A percentile compares a stretch with the other conserved stretches of the same genome.
Conservation (phyloP, 2,329 filamentous ascomycete species). For the Aspergillus awamori region DNA sequence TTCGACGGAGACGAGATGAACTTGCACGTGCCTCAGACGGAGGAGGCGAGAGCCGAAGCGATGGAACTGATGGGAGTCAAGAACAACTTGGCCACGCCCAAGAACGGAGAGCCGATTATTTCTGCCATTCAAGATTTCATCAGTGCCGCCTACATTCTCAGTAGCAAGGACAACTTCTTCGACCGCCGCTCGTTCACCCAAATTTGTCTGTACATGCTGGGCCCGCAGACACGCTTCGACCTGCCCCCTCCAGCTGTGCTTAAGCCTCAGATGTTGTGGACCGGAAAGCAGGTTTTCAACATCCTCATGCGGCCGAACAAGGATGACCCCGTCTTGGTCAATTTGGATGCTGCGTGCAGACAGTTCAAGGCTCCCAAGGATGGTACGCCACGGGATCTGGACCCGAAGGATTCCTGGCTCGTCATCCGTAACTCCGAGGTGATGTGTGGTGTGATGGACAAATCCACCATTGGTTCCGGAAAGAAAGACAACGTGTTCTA, state of each 20-base stretch:
- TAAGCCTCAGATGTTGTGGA: constrained; percentile 88
- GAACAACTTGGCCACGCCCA: constrained; percentile 91
- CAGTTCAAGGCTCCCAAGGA: constrained; percentile 59
- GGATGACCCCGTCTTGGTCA: constrained; percentile 78
- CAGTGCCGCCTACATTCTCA: constrained; percentile 87
- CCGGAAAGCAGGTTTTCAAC: constrained; percentile 95
- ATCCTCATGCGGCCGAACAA: constrained; percentile 88
- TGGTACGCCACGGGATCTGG: constrained; percentile 60
- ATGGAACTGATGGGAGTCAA: constrained; percentile 98
- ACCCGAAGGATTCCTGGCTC: constrained; percentile 85
- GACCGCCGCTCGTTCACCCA: constrained; percentile 86
- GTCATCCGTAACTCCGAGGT: constrained; percentile 95
- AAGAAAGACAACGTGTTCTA: constrained; percentile 99
- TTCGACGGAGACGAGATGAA: constrained; percentile 99
- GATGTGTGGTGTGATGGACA: constrained; percentile 98
- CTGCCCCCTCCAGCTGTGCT: constrained; percentile 84
- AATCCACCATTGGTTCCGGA: constrained; percentile 91
- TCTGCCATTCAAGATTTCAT: constrained; percentile 99
- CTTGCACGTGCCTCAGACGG: constrained; percentile 93
- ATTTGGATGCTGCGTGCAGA: constrained; percentile 90
- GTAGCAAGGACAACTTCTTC: constrained; percentile 90
- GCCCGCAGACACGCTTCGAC: constrained; percentile 74
- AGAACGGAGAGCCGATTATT: constrained; percentile 97
- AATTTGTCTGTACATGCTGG: constrained; percentile 92
- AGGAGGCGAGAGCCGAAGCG: constrained; percentile 92